These are phyloP conservation scores for Chytriomyces confervae DNA, from an alignment of 192 early-diverging fungal species.

Conservation along the genomic window DNA sequence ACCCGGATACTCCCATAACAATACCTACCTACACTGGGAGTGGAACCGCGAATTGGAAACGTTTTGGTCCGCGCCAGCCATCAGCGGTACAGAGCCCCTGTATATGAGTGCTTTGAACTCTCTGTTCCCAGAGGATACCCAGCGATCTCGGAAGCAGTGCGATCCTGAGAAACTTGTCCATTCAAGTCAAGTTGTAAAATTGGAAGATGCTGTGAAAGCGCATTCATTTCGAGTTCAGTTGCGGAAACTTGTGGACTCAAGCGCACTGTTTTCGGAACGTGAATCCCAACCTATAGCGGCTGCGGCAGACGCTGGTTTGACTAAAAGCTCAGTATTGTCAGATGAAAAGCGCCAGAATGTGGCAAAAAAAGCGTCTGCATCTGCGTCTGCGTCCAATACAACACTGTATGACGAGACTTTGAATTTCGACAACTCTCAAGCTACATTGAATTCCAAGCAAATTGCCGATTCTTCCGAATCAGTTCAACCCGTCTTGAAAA, in stretches of 20 bases:
- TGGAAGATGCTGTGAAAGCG: constrained; percentile 1
- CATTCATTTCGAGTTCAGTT: neutral
- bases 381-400: too few species aligned
- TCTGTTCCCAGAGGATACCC: constrained; percentile 19
- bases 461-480: too few species aligned
- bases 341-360: neutral
- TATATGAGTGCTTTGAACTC: constrained; percentile 46
- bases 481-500: too few species aligned
- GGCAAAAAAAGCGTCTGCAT: neutral
- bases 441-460: too few species aligned
- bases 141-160: neutral
- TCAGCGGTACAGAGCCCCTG: constrained; percentile 33
- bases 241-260: constrained; percentile 5
- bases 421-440: too few species aligned
- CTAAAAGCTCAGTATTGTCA: neutral
- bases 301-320: neutral
- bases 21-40: constrained; percentile 37
- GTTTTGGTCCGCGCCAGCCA: constrained; percentile 41
- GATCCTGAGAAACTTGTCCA: neutral
- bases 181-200: constrained; percentile 5
- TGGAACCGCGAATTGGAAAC: constrained; percentile 45
- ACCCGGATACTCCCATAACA: neutral
- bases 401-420: too few species aligned
- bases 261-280: neutral
- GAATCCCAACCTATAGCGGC: neutral